phyloP scores from a whole-genome alignment of 805 yeast genomes.

The Wickerhamomyces ciferrii region DNA sequence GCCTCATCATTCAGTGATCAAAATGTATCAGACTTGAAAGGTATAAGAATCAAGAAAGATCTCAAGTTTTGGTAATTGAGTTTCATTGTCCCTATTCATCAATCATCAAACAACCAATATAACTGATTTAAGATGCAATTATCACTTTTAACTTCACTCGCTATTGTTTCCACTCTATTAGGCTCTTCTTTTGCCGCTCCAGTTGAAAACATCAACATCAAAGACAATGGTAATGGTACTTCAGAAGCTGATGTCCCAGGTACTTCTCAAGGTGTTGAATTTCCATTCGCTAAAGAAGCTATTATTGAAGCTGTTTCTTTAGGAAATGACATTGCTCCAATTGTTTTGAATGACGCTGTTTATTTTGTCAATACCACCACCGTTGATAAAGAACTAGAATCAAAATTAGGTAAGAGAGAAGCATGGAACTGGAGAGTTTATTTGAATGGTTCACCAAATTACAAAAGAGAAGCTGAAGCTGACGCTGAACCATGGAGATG shows the following conservation, averaged over 20 bases:
- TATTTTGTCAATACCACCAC: not conserved
- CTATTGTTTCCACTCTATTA: not conserved
- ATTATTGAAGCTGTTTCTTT: not conserved
- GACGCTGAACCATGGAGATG: not conserved
- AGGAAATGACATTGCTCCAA: not conserved
- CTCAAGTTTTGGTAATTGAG: too few species aligned
- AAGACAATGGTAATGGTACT: not conserved
- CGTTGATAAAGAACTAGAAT: not conserved
- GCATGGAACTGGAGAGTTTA: not conserved
- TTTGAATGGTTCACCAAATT: not conserved
- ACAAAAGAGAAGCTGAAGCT: not conserved
- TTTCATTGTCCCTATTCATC: too few species aligned
- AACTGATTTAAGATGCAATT: not conserved
- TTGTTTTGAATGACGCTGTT: not conserved
- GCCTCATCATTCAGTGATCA: too few species aligned
- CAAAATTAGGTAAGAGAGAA: not conserved
- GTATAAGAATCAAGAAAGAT: too few species aligned
- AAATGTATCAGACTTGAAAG: too few species aligned
- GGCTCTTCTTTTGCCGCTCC: not conserved
- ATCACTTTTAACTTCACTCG: not conserved
- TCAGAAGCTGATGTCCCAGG: not conserved
- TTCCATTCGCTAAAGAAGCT: not conserved
- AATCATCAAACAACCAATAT: not conserved
- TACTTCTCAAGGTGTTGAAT: not conserved
- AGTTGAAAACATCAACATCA: not conserved